Evolutionary conservation across 202 grass and related monocot species (phyloP).

Genomic region (Saccharum hybrid): DNA sequence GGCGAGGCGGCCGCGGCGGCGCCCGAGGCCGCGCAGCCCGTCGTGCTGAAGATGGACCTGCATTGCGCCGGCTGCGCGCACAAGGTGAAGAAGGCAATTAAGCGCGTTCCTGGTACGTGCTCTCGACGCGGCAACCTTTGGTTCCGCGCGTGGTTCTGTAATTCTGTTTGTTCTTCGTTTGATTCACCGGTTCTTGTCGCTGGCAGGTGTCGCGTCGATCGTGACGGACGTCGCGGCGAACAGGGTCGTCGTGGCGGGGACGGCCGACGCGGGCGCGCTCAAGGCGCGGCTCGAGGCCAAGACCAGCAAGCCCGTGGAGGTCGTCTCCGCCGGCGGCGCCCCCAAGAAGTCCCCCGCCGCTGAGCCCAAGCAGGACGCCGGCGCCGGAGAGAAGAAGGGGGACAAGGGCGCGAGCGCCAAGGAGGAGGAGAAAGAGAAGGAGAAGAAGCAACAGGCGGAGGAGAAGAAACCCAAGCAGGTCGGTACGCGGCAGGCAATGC

Average conservation of each 20-base stretch:
- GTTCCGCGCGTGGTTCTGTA: not conserved
- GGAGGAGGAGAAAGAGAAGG: slow-evolving; percentile 33
- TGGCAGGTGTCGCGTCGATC: slow-evolving; percentile 66
- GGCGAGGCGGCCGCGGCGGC: slow-evolving; percentile 33
- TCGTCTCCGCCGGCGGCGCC: slow-evolving; percentile 55
- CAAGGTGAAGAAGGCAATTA: slow-evolving; percentile 74
- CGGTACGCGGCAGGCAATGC: slow-evolving; percentile 45
- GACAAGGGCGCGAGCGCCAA: slow-evolving; percentile 34
- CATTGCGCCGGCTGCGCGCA: slow-evolving; percentile 94
- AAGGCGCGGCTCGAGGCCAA: slow-evolving; percentile 73
- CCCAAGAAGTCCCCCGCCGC: slow-evolving; percentile 14
- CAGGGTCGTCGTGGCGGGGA: slow-evolving; percentile 66
- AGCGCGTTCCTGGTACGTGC: slow-evolving; percentile 54
- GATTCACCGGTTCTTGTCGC: not conserved
- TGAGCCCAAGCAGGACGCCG: slow-evolving; percentile 38
- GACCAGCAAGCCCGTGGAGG: slow-evolving; percentile 66
- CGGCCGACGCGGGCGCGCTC: slow-evolving; percentile 67
- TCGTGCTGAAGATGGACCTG: slow-evolving; percentile 76
- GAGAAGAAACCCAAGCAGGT: slow-evolving; percentile 78
- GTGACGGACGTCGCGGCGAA: slow-evolving; percentile 50
- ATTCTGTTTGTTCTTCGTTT: not conserved
- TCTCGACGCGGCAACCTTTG: not conserved
- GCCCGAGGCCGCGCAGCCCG: slow-evolving; percentile 37
- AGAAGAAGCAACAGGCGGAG: slow-evolving; percentile 49
- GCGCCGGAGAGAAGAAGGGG: slow-evolving; percentile 44